Evolutionary conservation across 2,329 filamentous ascomycete species (phyloP), one percentile per base, ranked within the genome.

Genomic region (Neonectria punicea): DNA sequence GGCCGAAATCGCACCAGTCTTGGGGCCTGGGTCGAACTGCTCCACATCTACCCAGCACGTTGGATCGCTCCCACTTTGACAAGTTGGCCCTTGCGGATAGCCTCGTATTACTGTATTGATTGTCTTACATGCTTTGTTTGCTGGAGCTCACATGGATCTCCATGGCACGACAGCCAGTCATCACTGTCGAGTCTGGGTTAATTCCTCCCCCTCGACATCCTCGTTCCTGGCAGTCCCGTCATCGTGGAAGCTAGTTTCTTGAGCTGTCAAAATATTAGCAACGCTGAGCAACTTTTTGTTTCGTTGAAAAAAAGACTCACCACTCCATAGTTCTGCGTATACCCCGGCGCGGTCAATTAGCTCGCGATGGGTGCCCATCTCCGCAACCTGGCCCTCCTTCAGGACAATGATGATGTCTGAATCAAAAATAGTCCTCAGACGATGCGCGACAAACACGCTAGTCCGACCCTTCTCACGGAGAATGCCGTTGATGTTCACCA

Each of bases 391-490:
- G 0, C 96, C 96, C 65, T 92, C 90, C 76, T 90, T 91, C 61
- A 98, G 82, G 41, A 98, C 96, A 73, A 98, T 94, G 72, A 98
- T 98, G 73, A 94, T 83, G 79, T 98, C 92, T 43, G 93, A 93
- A 75, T 98, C 96, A 75, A 93, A 97, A 70, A 99, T 98, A 0
- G 96, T 98, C 57, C 95, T 88, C 65, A 99, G 82, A 18, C 96
- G 88, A 79, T 98, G 96, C 7, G 96, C 96, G 5, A 99, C 92
- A 76, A 98, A 98, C 1, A 99, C 93, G 71, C 94, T 98, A 0
- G 96, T 98, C 61, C 94, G 88, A 3, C 85, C 84, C 82, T 97
- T 97, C 74, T 97, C 94, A 71, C 91, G 92, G 58, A 98, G 83
- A 58, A 98, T 96, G 70, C 91, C 91, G 79, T 97, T 97, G 78